Evolutionary conservation across 179 eudicot genomes (phyloP).

Genomic region (Corrigiola litoralis): DNA sequence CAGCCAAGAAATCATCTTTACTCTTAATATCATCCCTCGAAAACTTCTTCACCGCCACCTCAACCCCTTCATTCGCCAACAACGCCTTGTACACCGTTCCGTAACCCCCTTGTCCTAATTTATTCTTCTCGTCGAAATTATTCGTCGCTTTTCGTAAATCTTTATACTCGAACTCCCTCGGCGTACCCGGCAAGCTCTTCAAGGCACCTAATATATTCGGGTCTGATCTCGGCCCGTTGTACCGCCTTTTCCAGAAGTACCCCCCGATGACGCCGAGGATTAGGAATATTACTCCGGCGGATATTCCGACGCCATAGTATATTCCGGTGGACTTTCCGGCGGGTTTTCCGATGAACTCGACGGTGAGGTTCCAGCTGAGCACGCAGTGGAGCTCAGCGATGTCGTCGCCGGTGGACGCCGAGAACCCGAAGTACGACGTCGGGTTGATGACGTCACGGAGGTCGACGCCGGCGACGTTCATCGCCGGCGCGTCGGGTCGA

Average conservation of each 20-base stretch:
- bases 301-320: slow-evolving; percentile 23
- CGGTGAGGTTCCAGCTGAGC: slow-evolving; percentile 72
- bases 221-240: neutral
- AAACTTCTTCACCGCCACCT: slow-evolving; percentile 81
- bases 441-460: slow-evolving; percentile 35
- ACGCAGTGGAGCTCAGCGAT: slow-evolving; percentile 62
- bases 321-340: neutral
- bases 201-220: slow-evolving; percentile 52
- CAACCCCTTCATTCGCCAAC: slow-evolving; percentile 39
- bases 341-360: slow-evolving; percentile 24
- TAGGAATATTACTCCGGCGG: slow-evolving; percentile 17
- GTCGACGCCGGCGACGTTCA: slow-evolving; percentile 30
- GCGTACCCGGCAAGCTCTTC: slow-evolving; percentile 64
- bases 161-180: slow-evolving; percentile 54
- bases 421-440: slow-evolving; percentile 70
- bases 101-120: slow-evolving; percentile 78
- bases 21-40: slow-evolving; percentile 73
- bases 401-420: slow-evolving; percentile 55
- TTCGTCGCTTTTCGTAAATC: slow-evolving; percentile 70
- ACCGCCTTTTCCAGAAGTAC: slow-evolving; percentile 16
- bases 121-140: slow-evolving; percentile 60
- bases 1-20: slow-evolving; percentile 77
- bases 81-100: slow-evolving; percentile 65
- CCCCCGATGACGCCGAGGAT: neutral
- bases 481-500: slow-evolving; percentile 41